Evolutionary conservation across 2,329 filamentous ascomycete genomes (phyloP).

Genomic region (Sporothrix euskadiensis): DNA sequence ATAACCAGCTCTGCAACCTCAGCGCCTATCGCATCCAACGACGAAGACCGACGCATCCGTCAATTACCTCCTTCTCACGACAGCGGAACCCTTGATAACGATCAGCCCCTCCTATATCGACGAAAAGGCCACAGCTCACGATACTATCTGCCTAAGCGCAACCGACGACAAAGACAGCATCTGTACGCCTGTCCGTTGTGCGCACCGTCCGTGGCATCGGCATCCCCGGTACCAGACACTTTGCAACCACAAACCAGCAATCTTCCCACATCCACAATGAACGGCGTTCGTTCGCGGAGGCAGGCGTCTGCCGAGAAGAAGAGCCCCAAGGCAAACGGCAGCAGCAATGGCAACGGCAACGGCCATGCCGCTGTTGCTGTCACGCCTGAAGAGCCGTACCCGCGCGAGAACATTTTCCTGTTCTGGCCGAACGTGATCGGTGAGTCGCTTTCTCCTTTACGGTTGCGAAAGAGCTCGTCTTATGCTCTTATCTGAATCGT

Average conservation of each 20-base stretch:
- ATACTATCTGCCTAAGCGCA: neutral
- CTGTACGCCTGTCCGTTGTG: neutral
- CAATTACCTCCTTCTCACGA: neutral
- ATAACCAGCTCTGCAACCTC: neutral
- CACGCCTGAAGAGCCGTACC: neutral
- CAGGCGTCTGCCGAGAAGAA: slow-evolving; percentile 35
- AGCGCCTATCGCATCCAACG: neutral
- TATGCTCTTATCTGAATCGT: neutral
- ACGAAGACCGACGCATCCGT: neutral
- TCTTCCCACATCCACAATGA: slow-evolving; percentile 31
- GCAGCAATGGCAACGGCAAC: slow-evolving; percentile 44
- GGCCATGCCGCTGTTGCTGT: slow-evolving; percentile 34
- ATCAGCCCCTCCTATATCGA: neutral
- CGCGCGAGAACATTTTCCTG: slow-evolving; percentile 73
- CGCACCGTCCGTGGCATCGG: neutral
- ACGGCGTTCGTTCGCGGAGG: slow-evolving; percentile 37
- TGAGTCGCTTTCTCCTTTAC: slow-evolving; percentile 40
- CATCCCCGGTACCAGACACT: neutral
- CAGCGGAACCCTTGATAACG: neutral
- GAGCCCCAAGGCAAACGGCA: slow-evolving; percentile 32
- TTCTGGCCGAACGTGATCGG: slow-evolving; percentile 82
- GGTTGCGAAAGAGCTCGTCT: neutral
- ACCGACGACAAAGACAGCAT: neutral
- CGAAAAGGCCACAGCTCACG: neutral
- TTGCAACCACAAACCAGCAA: neutral